A percentile compares a stretch with the other conserved stretches of the same genome.
Conservation (phyloP, 306 rosid genomes). For the Vigna reflexopilosa region DNA sequence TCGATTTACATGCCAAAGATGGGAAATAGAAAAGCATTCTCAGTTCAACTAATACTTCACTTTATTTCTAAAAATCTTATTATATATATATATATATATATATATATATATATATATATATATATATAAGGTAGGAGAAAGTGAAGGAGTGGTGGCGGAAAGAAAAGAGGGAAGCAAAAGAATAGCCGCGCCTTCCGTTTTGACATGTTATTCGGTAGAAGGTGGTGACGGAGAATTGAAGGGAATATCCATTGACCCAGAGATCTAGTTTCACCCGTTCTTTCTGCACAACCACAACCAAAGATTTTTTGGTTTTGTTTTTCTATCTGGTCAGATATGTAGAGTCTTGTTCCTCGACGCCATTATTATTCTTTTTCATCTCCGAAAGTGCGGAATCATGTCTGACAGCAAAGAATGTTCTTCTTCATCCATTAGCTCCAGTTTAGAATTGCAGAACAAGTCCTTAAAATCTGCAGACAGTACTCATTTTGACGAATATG, state of each 20-base stretch:
- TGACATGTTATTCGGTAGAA: neutral
- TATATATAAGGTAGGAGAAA: neutral
- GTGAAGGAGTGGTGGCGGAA: neutral
- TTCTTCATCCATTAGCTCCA: slow-evolving; percentile 59
- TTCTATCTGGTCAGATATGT: slow-evolving; percentile 36
- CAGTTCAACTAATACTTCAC: too few species aligned
- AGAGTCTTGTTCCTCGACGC: slow-evolving; percentile 1
- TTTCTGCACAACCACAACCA: neutral
- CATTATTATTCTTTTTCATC: neutral
- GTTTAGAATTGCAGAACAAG: slow-evolving; percentile 67
- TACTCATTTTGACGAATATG: slow-evolving; percentile 51
- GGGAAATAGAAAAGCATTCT: too few species aligned
- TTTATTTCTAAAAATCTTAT: too few species aligned
- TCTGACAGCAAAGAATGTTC: slow-evolving; percentile 61
- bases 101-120: too few species aligned
- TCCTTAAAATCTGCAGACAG: slow-evolving; percentile 31
- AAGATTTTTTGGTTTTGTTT: neutral
- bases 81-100: too few species aligned
- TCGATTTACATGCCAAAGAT: too few species aligned
- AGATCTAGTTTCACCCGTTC: slow-evolving; percentile 50
- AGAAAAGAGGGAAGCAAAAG: neutral
- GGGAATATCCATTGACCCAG: slow-evolving; percentile 57
- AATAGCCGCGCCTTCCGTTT: slow-evolving; percentile 20
- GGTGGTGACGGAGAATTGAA: neutral
- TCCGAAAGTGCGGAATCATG: neutral